These are phyloP conservation scores for Clavispora carvajalis DNA, from an alignment of 805 yeast species.

Conservation along the genomic window DNA sequence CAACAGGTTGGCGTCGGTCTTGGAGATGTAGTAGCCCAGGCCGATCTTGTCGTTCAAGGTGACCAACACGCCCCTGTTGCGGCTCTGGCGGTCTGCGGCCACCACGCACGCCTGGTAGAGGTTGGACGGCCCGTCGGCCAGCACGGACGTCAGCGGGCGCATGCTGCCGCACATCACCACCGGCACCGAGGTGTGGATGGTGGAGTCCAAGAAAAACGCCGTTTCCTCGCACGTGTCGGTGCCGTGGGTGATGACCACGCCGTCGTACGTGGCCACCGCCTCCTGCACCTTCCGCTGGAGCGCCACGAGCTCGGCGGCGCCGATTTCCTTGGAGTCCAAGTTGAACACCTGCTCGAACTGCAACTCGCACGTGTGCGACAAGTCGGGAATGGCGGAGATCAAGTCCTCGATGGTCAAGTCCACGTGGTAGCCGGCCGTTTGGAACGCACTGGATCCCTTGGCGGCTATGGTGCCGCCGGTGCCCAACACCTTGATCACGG, in stretches of 20 bases:
- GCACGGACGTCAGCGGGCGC: conserved; percentile 68
- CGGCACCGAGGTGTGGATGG: conserved; percentile 41
- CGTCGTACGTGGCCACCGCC: conserved; percentile 44
- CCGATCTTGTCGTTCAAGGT: conserved; percentile 65
- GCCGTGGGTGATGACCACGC: conserved; percentile 67
- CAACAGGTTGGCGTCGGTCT: conserved; percentile 63
- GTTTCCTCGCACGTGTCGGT: conserved; percentile 68
- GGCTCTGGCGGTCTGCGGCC: conserved; percentile 47
- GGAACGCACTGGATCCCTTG: conserved; percentile 41
- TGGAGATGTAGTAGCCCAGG: conserved; percentile 65
- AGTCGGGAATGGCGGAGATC: conserved; percentile 50
- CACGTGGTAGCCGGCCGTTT: conserved; percentile 51
- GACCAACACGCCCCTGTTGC: conserved; percentile 57
- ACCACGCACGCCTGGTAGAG: conserved; percentile 64
- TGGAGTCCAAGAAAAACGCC: conserved; percentile 55
- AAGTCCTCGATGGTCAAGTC: conserved; percentile 37
- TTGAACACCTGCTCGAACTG: conserved; percentile 61
- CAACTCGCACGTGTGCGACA: conserved; percentile 47
- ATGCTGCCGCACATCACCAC: conserved; percentile 68
- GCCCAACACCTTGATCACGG: conserved; percentile 45
- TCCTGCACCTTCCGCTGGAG: conserved; percentile 43
- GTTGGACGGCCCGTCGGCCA: conserved; percentile 72
- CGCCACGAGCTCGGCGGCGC: conserved; percentile 39
- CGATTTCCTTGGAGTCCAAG: conserved; percentile 55
- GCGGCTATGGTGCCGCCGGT: conserved; percentile 61